Evolutionary conservation across 1,284 basidiomycete species (phyloP), one percentile per base, ranked within the genome.

Genomic region (Leccinum angustisporum): DNA sequence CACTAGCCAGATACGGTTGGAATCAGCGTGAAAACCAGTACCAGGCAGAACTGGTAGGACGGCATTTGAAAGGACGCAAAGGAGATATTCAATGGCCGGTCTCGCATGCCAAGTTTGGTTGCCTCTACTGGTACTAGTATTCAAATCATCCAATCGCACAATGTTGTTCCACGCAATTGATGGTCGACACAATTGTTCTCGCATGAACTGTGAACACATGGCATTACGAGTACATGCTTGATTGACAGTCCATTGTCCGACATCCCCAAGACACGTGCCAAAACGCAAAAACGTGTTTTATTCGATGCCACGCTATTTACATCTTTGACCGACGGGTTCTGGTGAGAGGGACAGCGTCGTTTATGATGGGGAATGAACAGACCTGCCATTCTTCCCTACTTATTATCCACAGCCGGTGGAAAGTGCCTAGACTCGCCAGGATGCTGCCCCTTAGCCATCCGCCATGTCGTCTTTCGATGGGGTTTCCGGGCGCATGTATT

Each of bases 391-490:
- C 94, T 75, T 95, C 93, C 71, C 83, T 87, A 72, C 92, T 30
- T 30, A 30, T 94, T 70, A 96, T 93, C 94, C 94, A 96, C 48
- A 96, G 79, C 71, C 97, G 95, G 76, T 98, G 95, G 84, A 98
- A 98, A 14, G 95, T 97, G 31, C 96, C 96, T 70, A 98, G 78
- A 71, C 92, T 95, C 1, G 91, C 94, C 60, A 98, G 81, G 66
- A 98, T 95, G 67, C 91, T 94, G 30, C 95, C 95, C 16, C 95
- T 95, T 8, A 98, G 80, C 96, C 96, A 98, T 16, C 90, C 88
- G 10, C 93, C 90, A 73, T 93, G 97, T 63, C 90, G 85, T 55
- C 95, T 85, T 75, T 97, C 95, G 59, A 88, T 83, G 0, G 92
- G 86, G 72, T 95, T 95, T 10, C 94, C 93, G 11, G 95, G 91